Base-by-base conservation (phyloP, 2,329 filamentous ascomycete species). In the Ploettnerulaceae sp. region DNA sequence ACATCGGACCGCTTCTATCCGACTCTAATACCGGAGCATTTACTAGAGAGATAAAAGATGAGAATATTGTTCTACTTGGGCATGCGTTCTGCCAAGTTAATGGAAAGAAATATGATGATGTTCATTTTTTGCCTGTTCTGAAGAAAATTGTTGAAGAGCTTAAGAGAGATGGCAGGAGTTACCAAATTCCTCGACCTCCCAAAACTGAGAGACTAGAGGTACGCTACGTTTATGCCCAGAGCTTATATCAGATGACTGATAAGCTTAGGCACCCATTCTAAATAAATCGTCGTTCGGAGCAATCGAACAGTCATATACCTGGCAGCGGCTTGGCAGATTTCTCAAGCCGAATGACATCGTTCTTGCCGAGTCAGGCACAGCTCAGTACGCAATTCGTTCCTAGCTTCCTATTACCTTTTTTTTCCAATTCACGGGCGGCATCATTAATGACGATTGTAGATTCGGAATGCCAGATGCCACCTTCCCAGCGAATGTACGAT, bases 81-180 rank as follows among this genome's bases (percentile, higher is more conserved):
- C 55, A 57, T 44, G 49, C 59, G 15, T 57, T 53, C 36, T 59
- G 57, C 28, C 56, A 58, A 12, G 35, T 62, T 12, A 38, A 49
- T 5, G 55, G 38, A 2, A 51, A 57, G 44, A 56, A 53, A 21
- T 60, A 36, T 33, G 56, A 57, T 5, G 51, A 49, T 28, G 45
- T 59, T 21, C 76, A 81, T 48, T 89, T 91, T 79, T 81, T 81
- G 48, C 82, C 84, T 36, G 84, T 95, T 12, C 72, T 95, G 29
- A 74, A 73, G 48, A 86, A 85, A 61, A 66, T 94, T 15, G 74
- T 82, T 14, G 52, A 47, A 14, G 55, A 53, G 24, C 40, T 61
- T 20, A 55, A 57, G 38, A 53, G 55, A 21, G 45, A 57, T 7
- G 29, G 48, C 1, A 48, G 32, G 31, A 15, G 14, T 25, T 57